A percentile compares a stretch with the other conserved stretches of the same genome.
These are phyloP conservation scores for Echria macrotheca DNA, from an alignment of 495 filamentous ascomycete species.

Conservation along the genomic window DNA sequence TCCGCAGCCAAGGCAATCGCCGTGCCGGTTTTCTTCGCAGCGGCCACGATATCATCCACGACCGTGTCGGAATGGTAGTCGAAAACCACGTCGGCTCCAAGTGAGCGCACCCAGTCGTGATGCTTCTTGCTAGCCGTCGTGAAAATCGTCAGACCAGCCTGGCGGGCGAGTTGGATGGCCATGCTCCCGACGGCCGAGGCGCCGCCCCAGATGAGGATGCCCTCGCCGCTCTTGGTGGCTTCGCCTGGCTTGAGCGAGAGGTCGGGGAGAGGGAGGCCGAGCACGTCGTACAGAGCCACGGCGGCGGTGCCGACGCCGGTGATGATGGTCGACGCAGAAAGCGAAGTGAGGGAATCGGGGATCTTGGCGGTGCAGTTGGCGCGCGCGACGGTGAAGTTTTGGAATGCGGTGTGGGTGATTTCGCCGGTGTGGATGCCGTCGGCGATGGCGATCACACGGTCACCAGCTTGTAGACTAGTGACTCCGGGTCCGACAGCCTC, in stretches of 20 bases:
- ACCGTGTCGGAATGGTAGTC: slow-evolving; percentile 48
- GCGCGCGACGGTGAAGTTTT: neutral
- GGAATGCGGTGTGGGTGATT: neutral
- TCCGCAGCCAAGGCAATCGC: neutral
- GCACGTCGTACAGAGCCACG: slow-evolving; percentile 12
- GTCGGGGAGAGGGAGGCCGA: slow-evolving; percentile 32
- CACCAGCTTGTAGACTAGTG: neutral
- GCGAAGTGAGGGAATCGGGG: neutral
- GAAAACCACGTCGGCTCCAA: slow-evolving; percentile 53
- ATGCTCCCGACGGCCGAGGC: slow-evolving; percentile 53
- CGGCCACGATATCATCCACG: slow-evolving; percentile 28
- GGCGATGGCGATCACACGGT: neutral
- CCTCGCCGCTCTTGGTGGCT: slow-evolving; percentile 22
- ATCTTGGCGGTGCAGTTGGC: neutral
- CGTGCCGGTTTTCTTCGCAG: slow-evolving; percentile 11
- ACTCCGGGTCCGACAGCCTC: slow-evolving; percentile 34
- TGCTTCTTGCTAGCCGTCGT: slow-evolving; percentile 52
- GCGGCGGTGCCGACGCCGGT: neutral
- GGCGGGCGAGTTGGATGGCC: slow-evolving; percentile 58
- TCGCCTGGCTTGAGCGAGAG: slow-evolving; percentile 18
- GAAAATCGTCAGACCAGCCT: slow-evolving; percentile 55
- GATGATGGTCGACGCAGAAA: too few species aligned
- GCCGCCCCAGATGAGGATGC: slow-evolving; percentile 56
- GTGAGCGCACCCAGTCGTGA: slow-evolving; percentile 43
- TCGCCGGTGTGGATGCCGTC: neutral